Evolutionary conservation across 192 early-diverging fungal species (phyloP).

Genomic region (Coemansia sp.): DNA sequence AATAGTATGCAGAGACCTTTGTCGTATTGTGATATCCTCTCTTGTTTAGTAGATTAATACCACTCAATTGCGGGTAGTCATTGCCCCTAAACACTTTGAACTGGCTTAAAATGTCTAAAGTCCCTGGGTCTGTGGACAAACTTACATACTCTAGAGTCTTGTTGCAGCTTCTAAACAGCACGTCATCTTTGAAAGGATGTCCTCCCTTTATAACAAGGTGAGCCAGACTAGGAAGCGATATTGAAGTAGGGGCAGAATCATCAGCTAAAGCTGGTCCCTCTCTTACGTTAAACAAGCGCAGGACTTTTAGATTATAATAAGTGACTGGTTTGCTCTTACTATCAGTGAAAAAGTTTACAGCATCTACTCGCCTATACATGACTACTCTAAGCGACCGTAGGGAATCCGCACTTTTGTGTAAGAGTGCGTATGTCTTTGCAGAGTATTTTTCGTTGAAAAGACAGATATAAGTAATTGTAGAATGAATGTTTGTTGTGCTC

Average conservation of each 20-base stretch:
- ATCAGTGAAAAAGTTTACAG: not conserved
- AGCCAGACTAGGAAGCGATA: not conserved
- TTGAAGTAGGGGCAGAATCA: not conserved
- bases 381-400: not conserved
- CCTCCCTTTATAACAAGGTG: not conserved
- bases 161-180: not conserved
- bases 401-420: not conserved
- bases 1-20: not conserved
- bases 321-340: not conserved
- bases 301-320: not conserved
- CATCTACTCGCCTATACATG: not conserved
- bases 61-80: not conserved
- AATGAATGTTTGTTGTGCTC: not conserved
- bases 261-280: not conserved
- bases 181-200: not conserved
- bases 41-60: not conserved
- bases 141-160: not conserved
- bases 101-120: not conserved
- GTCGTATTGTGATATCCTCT: not conserved
- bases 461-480: not conserved
- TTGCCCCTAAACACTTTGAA: slow-evolving; percentile 1
- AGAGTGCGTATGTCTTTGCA: not conserved
- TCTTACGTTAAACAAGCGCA: not conserved
- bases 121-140: not conserved
- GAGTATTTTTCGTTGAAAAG: not conserved